phyloP scores from a whole-genome alignment of 768 basidiomycete species.

The Pulveroboletus sp. region DNA sequence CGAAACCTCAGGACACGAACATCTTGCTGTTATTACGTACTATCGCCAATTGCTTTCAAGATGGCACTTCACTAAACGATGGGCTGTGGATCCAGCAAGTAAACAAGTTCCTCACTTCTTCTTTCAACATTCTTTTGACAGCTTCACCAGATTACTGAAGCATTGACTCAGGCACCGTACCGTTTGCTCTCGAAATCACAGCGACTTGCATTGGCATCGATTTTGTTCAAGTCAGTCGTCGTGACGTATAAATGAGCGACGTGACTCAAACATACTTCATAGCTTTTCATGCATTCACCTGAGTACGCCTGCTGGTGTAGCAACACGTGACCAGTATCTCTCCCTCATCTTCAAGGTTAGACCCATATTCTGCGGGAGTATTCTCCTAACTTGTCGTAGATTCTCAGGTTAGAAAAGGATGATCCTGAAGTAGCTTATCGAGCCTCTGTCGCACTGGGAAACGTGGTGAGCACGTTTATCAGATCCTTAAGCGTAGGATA shows the following conservation, averaged over 20 bases:
- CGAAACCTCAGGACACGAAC: constrained; percentile 82
- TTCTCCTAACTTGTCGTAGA: constrained; percentile 15
- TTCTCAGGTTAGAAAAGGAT: constrained; percentile 38
- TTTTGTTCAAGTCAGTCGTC: constrained; percentile 79
- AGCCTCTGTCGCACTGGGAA: constrained; percentile 67
- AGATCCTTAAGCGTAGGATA: neutral
- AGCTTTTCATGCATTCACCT: constrained; percentile 65
- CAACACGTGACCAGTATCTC: constrained; percentile 41
- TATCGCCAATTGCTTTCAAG: constrained; percentile 75
- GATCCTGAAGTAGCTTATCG: constrained; percentile 74
- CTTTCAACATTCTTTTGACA: constrained; percentile 4
- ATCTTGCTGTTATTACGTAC: constrained; percentile 74
- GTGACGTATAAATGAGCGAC: neutral
- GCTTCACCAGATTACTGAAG: constrained; percentile 50
- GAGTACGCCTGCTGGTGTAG: constrained; percentile 37
- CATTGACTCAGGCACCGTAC: constrained; percentile 49
- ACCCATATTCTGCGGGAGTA: neutral
- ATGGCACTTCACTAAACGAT: constrained; percentile 40
- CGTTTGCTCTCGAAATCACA: constrained; percentile 60
- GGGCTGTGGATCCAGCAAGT: constrained; percentile 54
- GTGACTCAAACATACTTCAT: constrained; percentile 1
- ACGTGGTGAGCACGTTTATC: constrained; percentile 50
- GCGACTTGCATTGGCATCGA: constrained; percentile 73
- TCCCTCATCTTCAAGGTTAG: constrained; percentile 45
- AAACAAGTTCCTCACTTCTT: constrained; percentile 5